Base-by-base conservation (phyloP, 1,284 basidiomycete genomes). In the Sporisorium iseilematis-ciliati region DNA sequence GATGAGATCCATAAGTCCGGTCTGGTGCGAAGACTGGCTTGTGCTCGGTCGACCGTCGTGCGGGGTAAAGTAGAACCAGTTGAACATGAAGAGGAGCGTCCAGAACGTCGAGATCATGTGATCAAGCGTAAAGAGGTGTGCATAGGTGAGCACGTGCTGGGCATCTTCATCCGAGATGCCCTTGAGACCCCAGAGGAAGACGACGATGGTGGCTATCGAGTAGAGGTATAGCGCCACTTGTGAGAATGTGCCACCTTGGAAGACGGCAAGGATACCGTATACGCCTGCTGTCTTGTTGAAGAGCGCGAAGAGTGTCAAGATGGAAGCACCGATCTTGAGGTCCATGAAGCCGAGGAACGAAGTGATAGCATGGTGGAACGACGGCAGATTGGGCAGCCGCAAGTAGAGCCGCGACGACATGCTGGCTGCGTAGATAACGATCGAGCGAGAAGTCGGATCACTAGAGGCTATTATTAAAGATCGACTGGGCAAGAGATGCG, bases 261-360 rank as follows among this genome's bases (percentile, higher is more conserved):
- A 88, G 72, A 96, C 89, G 16, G 95, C 94, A 56, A 99, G 91
- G 74, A 99, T 90, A 57, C 96, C 96, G 85, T 97, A 99, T 18
- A 98, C 90, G 62, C 96, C 96, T 16, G 96, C 96, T 57, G 95
- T 95, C 87, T 99, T 99, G 89, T 99, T 98, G 79, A 99, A 89
- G 57, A 97, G 88, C 1, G 82, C 82, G 48, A 85, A 85, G 0
- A 85, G 69, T 2, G 82, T 82, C 29, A 85, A 54, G 50, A 85
- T 81, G 52, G 80, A 78, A n/a, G 73, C 71, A 20, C 83, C 83
- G 33, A 82, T 63, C 73, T 84, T 84, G 68, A 85, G 80, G 42
- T 85, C 83, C 66, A 85, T 75, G 35, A 85, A 75, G 2, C 80
- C 78, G 20, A 82, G 59, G 57, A 85, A 85, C 14, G 83, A 83